Evolutionary conservation across 1,139 yeast genomes (phyloP).

Genomic region (Nematodospora anomalae): DNA sequence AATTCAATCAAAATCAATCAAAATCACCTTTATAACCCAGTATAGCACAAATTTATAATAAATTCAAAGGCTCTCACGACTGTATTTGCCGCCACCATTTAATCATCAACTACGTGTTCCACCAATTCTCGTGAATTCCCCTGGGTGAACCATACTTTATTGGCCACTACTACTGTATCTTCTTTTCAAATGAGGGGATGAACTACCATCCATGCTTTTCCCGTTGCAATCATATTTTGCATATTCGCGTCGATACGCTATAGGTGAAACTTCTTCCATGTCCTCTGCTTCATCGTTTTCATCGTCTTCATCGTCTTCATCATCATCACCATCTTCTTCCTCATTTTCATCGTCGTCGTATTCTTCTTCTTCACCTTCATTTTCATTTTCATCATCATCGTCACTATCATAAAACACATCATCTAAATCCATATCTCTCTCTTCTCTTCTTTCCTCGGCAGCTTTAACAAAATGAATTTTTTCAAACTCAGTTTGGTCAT

Average conservation of each 20-base stretch:
- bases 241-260: conserved; percentile 3
- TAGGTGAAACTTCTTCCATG: conserved; percentile 9
- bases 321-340: conserved; percentile 11
- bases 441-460: conserved; percentile 7
- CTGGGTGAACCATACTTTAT: too few species aligned
- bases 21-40: too few species aligned
- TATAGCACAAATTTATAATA: too few species aligned
- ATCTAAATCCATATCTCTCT: conserved; percentile 12
- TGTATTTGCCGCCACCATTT: too few species aligned
- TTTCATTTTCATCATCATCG: conserved; percentile 15
- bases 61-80: too few species aligned
- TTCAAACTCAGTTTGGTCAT: conserved; percentile 12
- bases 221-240: conserved; percentile 24
- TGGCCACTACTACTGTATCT: conserved; percentile 16
- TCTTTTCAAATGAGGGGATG: conserved; percentile 40
- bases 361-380: conserved; percentile 14
- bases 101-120: too few species aligned
- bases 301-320: conserved; percentile 2
- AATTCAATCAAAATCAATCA: too few species aligned
- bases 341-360: conserved; percentile 16
- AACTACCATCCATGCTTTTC: conserved; percentile 30
- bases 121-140: too few species aligned
- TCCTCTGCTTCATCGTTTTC: conserved; percentile 12
- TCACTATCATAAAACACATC: conserved; percentile 17
- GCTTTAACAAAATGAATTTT: conserved; percentile 10